Conservation (phyloP, 2,329 filamentous ascomycete genomes). For the Curvularia lunata region DNA sequence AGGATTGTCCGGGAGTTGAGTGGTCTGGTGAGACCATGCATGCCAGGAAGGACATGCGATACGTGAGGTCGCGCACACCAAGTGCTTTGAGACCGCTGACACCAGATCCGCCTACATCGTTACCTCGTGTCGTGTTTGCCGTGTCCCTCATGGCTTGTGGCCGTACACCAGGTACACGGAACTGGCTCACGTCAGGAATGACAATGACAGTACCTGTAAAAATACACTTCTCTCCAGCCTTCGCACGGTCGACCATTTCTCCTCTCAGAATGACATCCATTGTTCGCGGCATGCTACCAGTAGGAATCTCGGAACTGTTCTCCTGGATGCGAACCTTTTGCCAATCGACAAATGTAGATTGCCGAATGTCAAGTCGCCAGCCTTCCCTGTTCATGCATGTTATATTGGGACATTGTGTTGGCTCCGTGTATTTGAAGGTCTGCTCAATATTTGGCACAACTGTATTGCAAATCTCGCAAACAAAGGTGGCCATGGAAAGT, state of each 20-base stretch:
- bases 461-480: conserved; percentile 84
- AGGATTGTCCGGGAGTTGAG: conserved; percentile 76
- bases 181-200: conserved; percentile 93
- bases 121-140: conserved; percentile 71
- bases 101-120: conserved; percentile 82
- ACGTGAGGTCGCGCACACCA: conserved; percentile 93
- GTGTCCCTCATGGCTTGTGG: conserved; percentile 87
- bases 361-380: conserved; percentile 97
- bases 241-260: conserved; percentile 96
- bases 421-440: conserved; percentile 96
- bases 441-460: conserved; percentile 92
- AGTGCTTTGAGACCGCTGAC: conserved; percentile 88
- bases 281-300: conserved; percentile 96
- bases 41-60: conserved; percentile 92
- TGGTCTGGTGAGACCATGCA: conserved; percentile 95
- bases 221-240: conserved; percentile 97
- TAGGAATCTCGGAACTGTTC: conserved; percentile 97
- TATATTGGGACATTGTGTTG: conserved; percentile 89
- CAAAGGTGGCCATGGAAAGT: conserved; percentile 88
- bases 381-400: conserved; percentile 86
- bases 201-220: conserved; percentile 97
- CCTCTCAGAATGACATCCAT: conserved; percentile 96
- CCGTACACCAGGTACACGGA: conserved; percentile 84
- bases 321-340: conserved; percentile 98
- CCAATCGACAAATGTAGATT: conserved; percentile 99